These are phyloP conservation scores for Leccinum barrowsii DNA, from an alignment of 768 basidiomycete species.

Conservation along the genomic window DNA sequence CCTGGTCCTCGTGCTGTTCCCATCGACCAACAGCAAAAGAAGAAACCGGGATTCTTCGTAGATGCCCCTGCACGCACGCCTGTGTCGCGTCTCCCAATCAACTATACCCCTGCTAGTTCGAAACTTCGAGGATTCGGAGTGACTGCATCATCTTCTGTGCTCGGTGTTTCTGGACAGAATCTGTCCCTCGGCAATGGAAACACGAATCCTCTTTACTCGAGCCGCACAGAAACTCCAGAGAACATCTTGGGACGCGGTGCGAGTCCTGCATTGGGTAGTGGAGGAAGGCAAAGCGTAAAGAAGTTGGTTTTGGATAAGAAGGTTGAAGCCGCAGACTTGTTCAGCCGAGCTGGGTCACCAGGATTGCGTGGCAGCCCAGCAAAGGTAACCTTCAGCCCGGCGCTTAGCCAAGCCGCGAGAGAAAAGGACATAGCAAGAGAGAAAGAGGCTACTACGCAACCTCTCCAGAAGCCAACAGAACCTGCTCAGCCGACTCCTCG, in stretches of 20 bases:
- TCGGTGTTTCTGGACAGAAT: slow-evolving; percentile 29
- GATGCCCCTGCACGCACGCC: slow-evolving; percentile 73
- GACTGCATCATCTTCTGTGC: slow-evolving; percentile 39
- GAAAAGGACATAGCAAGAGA: slow-evolving; percentile 60
- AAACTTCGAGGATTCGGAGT: slow-evolving; percentile 67
- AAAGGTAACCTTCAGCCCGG: slow-evolving; percentile 72
- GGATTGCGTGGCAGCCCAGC: slow-evolving; percentile 24
- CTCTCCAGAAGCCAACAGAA: slow-evolving; percentile 14
- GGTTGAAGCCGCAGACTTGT: slow-evolving; percentile 68
- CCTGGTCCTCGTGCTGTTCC: slow-evolving; percentile 62
- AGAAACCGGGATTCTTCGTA: slow-evolving; percentile 74
- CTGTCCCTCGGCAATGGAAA: slow-evolving; percentile 55
- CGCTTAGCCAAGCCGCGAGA: slow-evolving; percentile 68
- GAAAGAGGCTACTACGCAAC: slow-evolving; percentile 29
- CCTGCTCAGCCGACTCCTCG: slow-evolving; percentile 36
- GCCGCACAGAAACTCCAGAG: slow-evolving; percentile 54
- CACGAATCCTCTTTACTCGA: slow-evolving; percentile 51
- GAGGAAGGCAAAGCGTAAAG: slow-evolving; percentile 79
- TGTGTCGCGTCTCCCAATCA: slow-evolving; percentile 58
- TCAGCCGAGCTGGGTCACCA: slow-evolving; percentile 46
- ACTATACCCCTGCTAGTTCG: slow-evolving; percentile 59
- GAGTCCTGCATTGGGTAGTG: slow-evolving; percentile 66
- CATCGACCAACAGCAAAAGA: slow-evolving; percentile 64
- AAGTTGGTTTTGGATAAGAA: slow-evolving; percentile 89
- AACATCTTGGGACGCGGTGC: slow-evolving; percentile 53